Evolutionary conservation across 345 rosid genomes (phyloP), one percentile per base, ranked within the genome.

Genomic region (Eucalyptus marginata): DNA sequence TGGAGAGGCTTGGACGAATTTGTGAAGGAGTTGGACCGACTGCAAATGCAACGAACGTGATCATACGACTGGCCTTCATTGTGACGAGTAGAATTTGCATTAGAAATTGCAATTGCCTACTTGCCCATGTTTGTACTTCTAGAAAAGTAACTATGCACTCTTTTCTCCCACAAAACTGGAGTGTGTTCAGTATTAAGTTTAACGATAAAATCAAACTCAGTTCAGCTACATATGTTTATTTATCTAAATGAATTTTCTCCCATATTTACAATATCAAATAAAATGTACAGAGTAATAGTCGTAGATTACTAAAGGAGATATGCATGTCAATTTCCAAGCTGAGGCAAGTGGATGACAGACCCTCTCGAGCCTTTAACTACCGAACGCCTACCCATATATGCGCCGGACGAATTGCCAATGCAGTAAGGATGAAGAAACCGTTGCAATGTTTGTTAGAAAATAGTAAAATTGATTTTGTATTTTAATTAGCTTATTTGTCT

Each of bases 1-100:
- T 36, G 2, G 25, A 76, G 9, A 29, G 95, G 93, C 79, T 90
- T 94, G 87, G 92, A 93, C 50, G 86, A 81, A 49, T 89, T 95
- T 36, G 93, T 92, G 13, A 31, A 86, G 17, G 92, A 93, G 66
- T 86, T 96, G 79, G n/a, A 58, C 81, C 84, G 31, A 49, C 87
- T 87, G 22, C 85, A 62, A 18, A 58, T 2, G 44, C 88, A 66
- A 87, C 54, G n/a, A 22, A 87, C 14, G 29, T 71, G 13, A 76
- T 36, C 46, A 33, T 33, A 2, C 46, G 46, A 71, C 22, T 36
- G 81, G 13, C 81, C 81, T 36, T 17, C 24, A 2, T 33, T 33
- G 40, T 16, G 80, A 33, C 13, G 83, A 71, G 43, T 18, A 4
- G 44, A 68, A 33, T 16, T 68, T 68, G 22, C 80, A 66, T 66